phyloP scores from a whole-genome alignment of 169 alveolate species.

The Plasmodium adleri region DNA sequence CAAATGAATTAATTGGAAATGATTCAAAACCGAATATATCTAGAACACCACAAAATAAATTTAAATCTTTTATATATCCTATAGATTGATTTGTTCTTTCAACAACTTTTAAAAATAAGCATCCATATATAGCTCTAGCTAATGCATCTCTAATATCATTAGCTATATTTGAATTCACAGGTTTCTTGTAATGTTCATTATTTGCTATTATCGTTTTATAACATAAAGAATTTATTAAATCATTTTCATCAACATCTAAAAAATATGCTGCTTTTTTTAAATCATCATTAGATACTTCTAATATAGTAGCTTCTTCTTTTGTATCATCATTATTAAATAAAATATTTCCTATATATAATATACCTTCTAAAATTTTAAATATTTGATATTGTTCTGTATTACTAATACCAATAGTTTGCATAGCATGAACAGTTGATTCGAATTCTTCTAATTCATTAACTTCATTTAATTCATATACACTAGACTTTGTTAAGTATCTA shows the following conservation, averaged over 20 bases:
- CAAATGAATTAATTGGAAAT: slow-evolving; percentile 95
- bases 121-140: slow-evolving; percentile 96
- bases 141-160: slow-evolving; percentile 94
- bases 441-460: slow-evolving; percentile 90
- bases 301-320: slow-evolving; percentile 82
- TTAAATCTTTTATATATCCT: slow-evolving; percentile 78
- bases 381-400: slow-evolving; percentile 85
- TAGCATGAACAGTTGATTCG: slow-evolving; percentile 90
- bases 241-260: slow-evolving; percentile 80
- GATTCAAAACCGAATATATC: slow-evolving; percentile 99
- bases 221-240: slow-evolving; percentile 81
- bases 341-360: slow-evolving; percentile 92
- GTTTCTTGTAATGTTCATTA: slow-evolving; percentile 87
- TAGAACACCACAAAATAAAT: slow-evolving; percentile 92
- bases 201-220: slow-evolving; percentile 84
- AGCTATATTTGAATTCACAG: slow-evolving; percentile 87
- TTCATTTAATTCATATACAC: slow-evolving; percentile 83
- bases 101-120: slow-evolving; percentile 96
- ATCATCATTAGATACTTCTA: slow-evolving; percentile 78
- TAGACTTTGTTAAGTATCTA: slow-evolving; percentile 80
- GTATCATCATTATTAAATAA: slow-evolving; percentile 85
- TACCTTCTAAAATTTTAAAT: slow-evolving; percentile 87
- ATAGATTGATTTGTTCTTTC: slow-evolving; percentile 94
- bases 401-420: slow-evolving; percentile 91
- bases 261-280: slow-evolving; percentile 79